These are phyloP conservation scores for Populus pruinosa DNA, from an alignment of 345 rosid species.

Conservation along the genomic window DNA sequence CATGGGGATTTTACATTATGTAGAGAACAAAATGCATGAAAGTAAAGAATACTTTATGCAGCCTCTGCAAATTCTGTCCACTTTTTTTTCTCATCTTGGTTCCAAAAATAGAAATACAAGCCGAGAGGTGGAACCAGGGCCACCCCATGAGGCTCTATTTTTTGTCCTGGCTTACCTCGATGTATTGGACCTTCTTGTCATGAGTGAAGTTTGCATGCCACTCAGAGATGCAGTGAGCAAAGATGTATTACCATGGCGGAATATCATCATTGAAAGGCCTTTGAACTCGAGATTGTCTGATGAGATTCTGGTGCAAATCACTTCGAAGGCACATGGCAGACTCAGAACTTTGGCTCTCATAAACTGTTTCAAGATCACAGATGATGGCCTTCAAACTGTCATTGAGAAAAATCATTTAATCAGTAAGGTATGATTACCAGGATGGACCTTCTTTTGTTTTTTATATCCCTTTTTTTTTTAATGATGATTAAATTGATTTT, in stretches of 20 bases:
- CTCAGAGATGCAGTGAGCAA: conserved; percentile 47
- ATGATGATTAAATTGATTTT: background rate
- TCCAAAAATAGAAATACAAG: background rate
- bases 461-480: background rate
- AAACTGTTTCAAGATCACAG: conserved; percentile 49
- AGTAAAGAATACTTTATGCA: background rate
- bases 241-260: conserved; percentile 55
- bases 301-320: conserved; percentile 39
- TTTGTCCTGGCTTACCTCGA: conserved; percentile 62
- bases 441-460: background rate
- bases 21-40: background rate
- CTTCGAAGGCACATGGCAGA: conserved; percentile 52
- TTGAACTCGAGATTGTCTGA: conserved; percentile 45
- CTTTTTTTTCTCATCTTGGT: background rate
- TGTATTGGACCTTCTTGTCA: conserved; percentile 52
- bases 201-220: conserved; percentile 42
- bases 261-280: conserved; percentile 43
- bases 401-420: conserved; percentile 53
- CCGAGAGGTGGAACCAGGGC: conserved; percentile 18
- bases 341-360: conserved; percentile 43
- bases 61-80: background rate
- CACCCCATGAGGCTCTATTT: conserved; percentile 54
- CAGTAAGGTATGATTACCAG: conserved; percentile 39
- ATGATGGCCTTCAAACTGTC: conserved; percentile 54
- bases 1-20: background rate